Evolutionary conservation across 73 alveolate genomes (phyloP), one percentile per base, ranked within the genome.

Genomic region (Effrenium voratum): DNA sequence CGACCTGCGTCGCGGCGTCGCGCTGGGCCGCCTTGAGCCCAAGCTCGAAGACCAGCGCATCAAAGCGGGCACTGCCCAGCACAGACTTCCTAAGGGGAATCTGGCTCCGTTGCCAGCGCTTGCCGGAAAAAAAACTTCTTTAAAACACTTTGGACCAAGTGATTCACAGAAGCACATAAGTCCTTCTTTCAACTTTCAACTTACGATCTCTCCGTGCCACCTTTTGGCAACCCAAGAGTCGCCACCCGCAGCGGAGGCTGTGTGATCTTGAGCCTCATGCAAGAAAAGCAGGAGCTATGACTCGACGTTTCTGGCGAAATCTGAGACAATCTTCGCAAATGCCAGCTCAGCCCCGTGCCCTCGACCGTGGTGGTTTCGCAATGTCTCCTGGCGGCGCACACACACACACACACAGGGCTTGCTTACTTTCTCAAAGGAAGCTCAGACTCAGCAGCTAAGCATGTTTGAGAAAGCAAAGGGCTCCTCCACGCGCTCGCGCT

Each of bases 401-500:
- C n/a, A n/a, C n/a, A n/a, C n/a, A n/a, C n/a, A n/a, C n/a, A 30
- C 47, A 70, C 24, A 49, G 83, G 5, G 83, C n/a, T 34, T 38
- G 22, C 47, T 70, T 15, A n/a, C 47, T 4, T 26, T 34, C 32
- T 34, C 47, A n/a, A 70, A n/a, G 81, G 81, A 15, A n/a, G n/a
- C n/a, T 70, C 47, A 47, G 32, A 4, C 81, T 2, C 30, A 30
- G 3, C 28, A 22, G n/a, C 28, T 57, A 57, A 2, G n/a, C 28
- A 22, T 30, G 28, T 57, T 57, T n/a, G n/a, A 55, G 22, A 55
- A 36, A 3, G 13, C 49, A 46, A 36, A 34, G 30, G 47, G 8
- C 66, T 68, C 97, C 97, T 90, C 97, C 88, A 90, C 34, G 34
- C 97, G 97, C 57, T 90, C 97, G 36, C 97, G 97, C 32, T 70